Evolutionary conservation across 164 flowering plant species (phyloP).

Genomic region (Umbilicus rupestris): DNA sequence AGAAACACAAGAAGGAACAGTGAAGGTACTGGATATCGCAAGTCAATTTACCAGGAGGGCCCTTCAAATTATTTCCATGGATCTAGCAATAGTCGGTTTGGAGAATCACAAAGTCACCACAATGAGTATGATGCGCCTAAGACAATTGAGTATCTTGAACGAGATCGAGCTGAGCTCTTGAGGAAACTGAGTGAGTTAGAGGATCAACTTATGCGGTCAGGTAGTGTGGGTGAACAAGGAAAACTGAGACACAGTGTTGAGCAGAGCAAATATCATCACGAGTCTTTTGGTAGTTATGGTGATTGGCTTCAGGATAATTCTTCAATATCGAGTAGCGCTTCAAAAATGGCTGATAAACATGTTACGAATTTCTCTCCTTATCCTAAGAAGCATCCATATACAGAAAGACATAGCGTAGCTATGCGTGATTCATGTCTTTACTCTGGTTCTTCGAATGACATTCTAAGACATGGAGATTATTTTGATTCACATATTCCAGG

Average conservation of each 20-base stretch:
- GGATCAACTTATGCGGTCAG: slow-evolving; percentile 47
- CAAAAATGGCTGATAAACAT: slow-evolving; percentile 16
- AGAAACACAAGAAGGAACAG: not conserved
- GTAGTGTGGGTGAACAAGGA: slow-evolving; percentile 34
- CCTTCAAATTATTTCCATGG: slow-evolving; percentile 26
- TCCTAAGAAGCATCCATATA: slow-evolving; percentile 15
- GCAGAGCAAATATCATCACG: slow-evolving; percentile 27
- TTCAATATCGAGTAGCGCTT: slow-evolving; percentile 22
- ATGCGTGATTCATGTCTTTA: slow-evolving; percentile 33
- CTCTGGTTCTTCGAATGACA: slow-evolving; percentile 24
- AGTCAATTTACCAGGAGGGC: slow-evolving; percentile 20
- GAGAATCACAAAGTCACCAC: slow-evolving; percentile 13
- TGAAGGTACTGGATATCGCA: slow-evolving; percentile 3
- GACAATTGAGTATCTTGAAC: slow-evolving; percentile 37
- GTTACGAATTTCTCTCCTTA: slow-evolving; percentile 14
- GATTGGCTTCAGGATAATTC: slow-evolving; percentile 14
- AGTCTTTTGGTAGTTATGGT: slow-evolving; percentile 28
- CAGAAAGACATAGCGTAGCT: slow-evolving; percentile 23
- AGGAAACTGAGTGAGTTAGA: slow-evolving; percentile 66
- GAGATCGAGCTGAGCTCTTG: slow-evolving; percentile 60
- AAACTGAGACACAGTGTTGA: slow-evolving; percentile 32
- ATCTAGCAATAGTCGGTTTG: slow-evolving; percentile 21
- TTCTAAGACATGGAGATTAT: slow-evolving; percentile 32
- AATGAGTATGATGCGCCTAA: not conserved
- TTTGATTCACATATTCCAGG: slow-evolving; percentile 25